phyloP scores from a whole-genome alignment of 2,329 filamentous ascomycete genomes.

The Lachnellula cervina region DNA sequence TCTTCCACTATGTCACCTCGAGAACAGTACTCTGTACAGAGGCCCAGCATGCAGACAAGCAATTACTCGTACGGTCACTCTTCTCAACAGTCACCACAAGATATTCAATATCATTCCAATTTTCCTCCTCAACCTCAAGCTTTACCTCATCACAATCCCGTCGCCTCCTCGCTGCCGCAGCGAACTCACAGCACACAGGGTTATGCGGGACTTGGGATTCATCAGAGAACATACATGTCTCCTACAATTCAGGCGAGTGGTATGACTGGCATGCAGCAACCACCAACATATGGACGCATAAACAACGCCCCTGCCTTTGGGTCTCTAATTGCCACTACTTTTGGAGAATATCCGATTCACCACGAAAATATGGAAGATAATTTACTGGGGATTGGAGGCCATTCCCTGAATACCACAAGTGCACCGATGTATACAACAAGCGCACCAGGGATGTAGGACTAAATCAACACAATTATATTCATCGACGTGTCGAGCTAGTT shows the following conservation, averaged over 20 bases:
- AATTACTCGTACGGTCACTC: slow-evolving; percentile 13
- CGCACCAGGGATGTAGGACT: background rate
- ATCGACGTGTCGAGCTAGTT: no score
- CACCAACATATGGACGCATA: slow-evolving; percentile 6
- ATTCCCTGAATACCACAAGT: slow-evolving; percentile 5
- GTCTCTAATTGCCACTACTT: background rate
- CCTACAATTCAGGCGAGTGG: background rate
- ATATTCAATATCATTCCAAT: background rate
- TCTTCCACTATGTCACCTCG: slow-evolving; percentile 7
- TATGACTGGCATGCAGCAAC: slow-evolving; percentile 5
- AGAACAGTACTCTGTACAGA: slow-evolving; percentile 16
- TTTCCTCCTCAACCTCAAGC: slow-evolving; percentile 12
- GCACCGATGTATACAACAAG: slow-evolving; percentile 6
- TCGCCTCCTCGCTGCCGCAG: slow-evolving; percentile 8
- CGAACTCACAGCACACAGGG: background rate
- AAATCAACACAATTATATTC: no score
- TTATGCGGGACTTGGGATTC: slow-evolving; percentile 5
- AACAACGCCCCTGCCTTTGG: slow-evolving; percentile 3
- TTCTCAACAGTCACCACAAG: slow-evolving; percentile 14
- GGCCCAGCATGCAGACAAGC: slow-evolving; percentile 12
- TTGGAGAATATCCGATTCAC: background rate
- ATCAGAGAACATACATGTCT: slow-evolving; percentile 4
- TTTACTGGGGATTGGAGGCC: background rate
- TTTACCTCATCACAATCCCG: slow-evolving; percentile 2
- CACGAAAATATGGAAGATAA: background rate